Conservation (phyloP, 345 rosid genomes). For the Bruguiera sexangula region DNA sequence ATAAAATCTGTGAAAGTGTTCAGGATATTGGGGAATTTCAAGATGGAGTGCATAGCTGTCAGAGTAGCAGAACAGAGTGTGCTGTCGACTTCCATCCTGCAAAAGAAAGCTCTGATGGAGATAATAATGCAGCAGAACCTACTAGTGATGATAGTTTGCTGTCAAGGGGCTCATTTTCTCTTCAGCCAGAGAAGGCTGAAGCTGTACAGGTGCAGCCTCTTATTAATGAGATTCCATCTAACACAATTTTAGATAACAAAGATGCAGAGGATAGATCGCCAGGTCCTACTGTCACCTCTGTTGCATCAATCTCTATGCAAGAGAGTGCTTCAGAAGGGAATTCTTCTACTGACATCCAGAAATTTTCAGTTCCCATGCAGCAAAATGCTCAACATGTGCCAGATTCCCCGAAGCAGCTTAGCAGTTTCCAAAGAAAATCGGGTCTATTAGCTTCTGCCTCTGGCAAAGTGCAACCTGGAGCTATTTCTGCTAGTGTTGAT, state of each 20-base stretch:
- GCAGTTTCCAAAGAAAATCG: slow-evolving; percentile 20
- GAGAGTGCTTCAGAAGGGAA: slow-evolving; percentile 36
- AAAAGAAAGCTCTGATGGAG: slow-evolving; percentile 32
- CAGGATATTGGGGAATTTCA: slow-evolving; percentile 28
- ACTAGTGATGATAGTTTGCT: slow-evolving; percentile 30
- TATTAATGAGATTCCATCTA: slow-evolving; percentile 26
- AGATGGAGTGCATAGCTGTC: slow-evolving; percentile 28
- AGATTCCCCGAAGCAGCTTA: slow-evolving; percentile 28
- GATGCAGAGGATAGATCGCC: slow-evolving; percentile 35
- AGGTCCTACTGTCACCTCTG: slow-evolving; percentile 28
- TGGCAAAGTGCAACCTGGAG: slow-evolving; percentile 38
- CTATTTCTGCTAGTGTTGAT: slow-evolving; percentile 36
- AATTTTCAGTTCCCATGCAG: slow-evolving; percentile 28
- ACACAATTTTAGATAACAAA: slow-evolving; percentile 19
- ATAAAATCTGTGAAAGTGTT: slow-evolving; percentile 22
- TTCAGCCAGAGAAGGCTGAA: slow-evolving; percentile 33
- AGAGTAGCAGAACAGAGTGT: slow-evolving; percentile 34
- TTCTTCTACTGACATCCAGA: slow-evolving; percentile 30
- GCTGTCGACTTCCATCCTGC: slow-evolving; percentile 32
- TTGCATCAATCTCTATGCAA: slow-evolving; percentile 37
- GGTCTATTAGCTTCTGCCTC: slow-evolving; percentile 34
- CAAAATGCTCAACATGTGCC: slow-evolving; percentile 39
- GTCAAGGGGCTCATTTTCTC: slow-evolving; percentile 34
- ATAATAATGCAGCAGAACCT: slow-evolving; percentile 37
- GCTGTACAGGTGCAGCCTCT: slow-evolving; percentile 34